phyloP scores from a whole-genome alignment of 2,329 filamentous ascomycete genomes.

The Diaporthe citrichinensis region DNA sequence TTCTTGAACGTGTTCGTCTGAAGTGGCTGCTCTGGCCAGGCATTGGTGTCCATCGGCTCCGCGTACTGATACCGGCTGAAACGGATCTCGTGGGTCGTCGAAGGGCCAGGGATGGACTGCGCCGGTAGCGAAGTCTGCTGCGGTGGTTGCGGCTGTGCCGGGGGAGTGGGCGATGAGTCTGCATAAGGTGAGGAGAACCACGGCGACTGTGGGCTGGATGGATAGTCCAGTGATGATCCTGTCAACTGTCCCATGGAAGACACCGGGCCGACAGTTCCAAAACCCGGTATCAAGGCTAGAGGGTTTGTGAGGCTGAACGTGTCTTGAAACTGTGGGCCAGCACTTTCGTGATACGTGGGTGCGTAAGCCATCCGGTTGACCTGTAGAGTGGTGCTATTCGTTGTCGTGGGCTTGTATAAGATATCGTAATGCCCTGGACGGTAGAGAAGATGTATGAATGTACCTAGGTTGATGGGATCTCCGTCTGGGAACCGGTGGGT shows the following conservation, averaged over 20 bases:
- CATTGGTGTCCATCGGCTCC: constrained; percentile 48
- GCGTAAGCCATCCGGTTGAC: constrained; percentile 64
- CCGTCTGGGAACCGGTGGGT: constrained; percentile 74
- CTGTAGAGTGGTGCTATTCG: constrained; percentile 57
- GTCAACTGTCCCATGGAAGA: constrained; percentile 41
- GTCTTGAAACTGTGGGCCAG: constrained; percentile 41
- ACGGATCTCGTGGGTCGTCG: constrained; percentile 57
- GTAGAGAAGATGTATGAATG: constrained; percentile 72
- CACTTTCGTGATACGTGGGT: constrained; percentile 29
- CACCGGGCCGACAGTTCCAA: constrained; percentile 48
- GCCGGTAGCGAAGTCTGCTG: constrained; percentile 49
- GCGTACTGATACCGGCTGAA: constrained; percentile 70
- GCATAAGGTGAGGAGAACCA: constrained; percentile 55
- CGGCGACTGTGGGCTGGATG: constrained; percentile 51
- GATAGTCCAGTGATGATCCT: constrained; percentile 48
- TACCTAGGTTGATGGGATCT: constrained; percentile 59
- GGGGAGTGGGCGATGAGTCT: constrained; percentile 46
- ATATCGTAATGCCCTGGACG: constrained; percentile 93
- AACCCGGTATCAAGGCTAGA: constrained; percentile 64
- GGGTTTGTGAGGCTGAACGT: constrained; percentile 56
- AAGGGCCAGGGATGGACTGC: constrained; percentile 49
- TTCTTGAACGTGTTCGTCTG: constrained; percentile 75
- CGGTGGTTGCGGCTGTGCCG: constrained; percentile 41
- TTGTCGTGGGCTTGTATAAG: constrained; percentile 70
- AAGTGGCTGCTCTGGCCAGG: constrained; percentile 60